These are phyloP conservation scores for Aspergillus egyptiacus DNA, from an alignment of 495 filamentous ascomycete species.

Conservation along the genomic window DNA sequence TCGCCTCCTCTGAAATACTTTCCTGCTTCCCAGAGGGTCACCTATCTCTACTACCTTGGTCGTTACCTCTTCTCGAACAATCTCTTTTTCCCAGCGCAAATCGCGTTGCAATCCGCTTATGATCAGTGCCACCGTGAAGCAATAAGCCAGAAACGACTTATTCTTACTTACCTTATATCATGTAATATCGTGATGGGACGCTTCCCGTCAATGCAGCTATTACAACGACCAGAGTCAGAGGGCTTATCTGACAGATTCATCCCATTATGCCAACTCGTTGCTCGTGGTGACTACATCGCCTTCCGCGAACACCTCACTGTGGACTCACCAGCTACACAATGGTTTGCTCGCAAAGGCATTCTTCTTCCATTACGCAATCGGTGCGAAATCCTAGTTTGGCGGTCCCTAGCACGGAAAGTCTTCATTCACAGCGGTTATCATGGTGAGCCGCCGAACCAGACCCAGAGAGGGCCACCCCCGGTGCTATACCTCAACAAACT, in stretches of 20 bases:
- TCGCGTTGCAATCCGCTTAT: constrained; percentile 73
- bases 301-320: constrained; percentile 64
- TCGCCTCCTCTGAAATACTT: constrained; percentile 73
- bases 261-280: constrained; percentile 68
- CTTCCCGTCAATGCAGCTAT: constrained; percentile 63
- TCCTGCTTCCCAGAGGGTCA: constrained; percentile 81
- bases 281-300: constrained; percentile 67
- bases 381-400: constrained; percentile 78
- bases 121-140: constrained; percentile 64
- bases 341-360: constrained; percentile 72
- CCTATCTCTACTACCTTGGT: constrained; percentile 91
- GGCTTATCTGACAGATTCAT: constrained; percentile 65
- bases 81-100: constrained; percentile 69
- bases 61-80: constrained; percentile 78
- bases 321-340: constrained; percentile 45
- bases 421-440: constrained; percentile 59
- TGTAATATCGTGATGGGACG: constrained; percentile 80
- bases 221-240: constrained; percentile 64
- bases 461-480: constrained; percentile 39
- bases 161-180: constrained; percentile 79
- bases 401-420: constrained; percentile 69
- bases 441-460: constrained; percentile 38
- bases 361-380: constrained; percentile 65
- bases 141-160: constrained; percentile 64
- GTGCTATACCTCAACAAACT: constrained; percentile 40